A percentile compares a stretch with the other conserved stretches of the same genome.
phyloP scores from a whole-genome alignment of 176 grass and related monocot species.

The Ensete ventricosum region DNA sequence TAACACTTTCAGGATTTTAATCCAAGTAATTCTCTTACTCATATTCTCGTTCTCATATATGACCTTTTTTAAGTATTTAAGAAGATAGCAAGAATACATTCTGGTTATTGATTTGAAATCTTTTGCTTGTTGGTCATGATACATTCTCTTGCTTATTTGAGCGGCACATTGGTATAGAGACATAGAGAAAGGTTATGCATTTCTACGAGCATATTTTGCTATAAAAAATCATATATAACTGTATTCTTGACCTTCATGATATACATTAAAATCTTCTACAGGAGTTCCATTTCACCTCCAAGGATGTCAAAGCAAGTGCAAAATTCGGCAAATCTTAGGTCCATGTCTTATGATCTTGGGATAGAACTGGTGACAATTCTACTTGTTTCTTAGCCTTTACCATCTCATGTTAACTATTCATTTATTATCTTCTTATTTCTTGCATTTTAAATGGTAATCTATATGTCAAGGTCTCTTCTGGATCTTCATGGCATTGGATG shows the following conservation, averaged over 20 bases:
- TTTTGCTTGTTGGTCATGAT: neutral
- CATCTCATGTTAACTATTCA: neutral
- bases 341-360: slow-evolving; percentile 39
- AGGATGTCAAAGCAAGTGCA: slow-evolving; percentile 24
- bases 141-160: neutral
- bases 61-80: neutral
- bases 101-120: neutral
- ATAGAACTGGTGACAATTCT: slow-evolving; percentile 34
- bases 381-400: neutral
- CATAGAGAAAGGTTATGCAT: neutral
- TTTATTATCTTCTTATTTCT: too few relatives aligned
- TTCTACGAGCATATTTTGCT: neutral
- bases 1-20: too few relatives aligned
- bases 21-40: too few relatives aligned
- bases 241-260: slow-evolving; percentile 12
- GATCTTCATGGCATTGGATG: too few relatives aligned
- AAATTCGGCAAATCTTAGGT: slow-evolving; percentile 23
- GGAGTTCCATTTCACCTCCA: slow-evolving; percentile 47
- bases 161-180: neutral
- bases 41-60: too few relatives aligned
- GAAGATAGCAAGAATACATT: neutral
- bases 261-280: slow-evolving; percentile 22
- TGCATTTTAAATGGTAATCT: too few relatives aligned
- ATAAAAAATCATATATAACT: neutral
- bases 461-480: too few relatives aligned